phyloP scores from a whole-genome alignment of 176 grass and related monocot species.

The Thinopyrum elongatum region DNA sequence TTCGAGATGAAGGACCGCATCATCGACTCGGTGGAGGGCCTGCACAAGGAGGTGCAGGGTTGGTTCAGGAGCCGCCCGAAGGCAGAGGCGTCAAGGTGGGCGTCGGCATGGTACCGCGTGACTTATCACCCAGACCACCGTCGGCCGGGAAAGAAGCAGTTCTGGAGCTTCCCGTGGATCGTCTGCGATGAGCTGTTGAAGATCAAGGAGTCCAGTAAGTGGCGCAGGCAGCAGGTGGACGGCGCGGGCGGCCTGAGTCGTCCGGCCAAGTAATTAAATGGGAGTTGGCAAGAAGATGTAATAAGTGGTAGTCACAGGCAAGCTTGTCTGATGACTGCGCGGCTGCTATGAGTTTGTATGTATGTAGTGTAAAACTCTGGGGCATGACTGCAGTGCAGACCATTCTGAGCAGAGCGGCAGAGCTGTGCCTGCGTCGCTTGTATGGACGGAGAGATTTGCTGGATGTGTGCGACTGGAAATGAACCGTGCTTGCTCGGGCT shows the following conservation, averaged over 20 bases:
- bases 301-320: background rate
- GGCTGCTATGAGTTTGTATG: too few species aligned
- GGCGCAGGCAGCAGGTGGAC: constrained; percentile 13
- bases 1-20: constrained; percentile 95
- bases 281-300: background rate
- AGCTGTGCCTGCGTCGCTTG: background rate
- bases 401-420: background rate
- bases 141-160: constrained; percentile 30
- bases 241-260: background rate
- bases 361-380: background rate
- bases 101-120: constrained; percentile 86
- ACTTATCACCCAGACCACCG: constrained; percentile 62
- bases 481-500: background rate
- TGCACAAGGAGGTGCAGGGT: constrained; percentile 53
- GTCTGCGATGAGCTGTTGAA: constrained; percentile 49
- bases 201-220: constrained; percentile 48
- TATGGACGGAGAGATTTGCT: background rate
- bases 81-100: constrained; percentile 47
- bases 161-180: constrained; percentile 91
- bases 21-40: constrained; percentile 45
- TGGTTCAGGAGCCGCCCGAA: constrained; percentile 45
- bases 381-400: background rate
- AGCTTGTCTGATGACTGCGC: too few species aligned
- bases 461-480: background rate
- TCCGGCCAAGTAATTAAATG: background rate